phyloP scores from a whole-genome alignment of 345 rosid species.

The Sisymbrium irio region DNA sequence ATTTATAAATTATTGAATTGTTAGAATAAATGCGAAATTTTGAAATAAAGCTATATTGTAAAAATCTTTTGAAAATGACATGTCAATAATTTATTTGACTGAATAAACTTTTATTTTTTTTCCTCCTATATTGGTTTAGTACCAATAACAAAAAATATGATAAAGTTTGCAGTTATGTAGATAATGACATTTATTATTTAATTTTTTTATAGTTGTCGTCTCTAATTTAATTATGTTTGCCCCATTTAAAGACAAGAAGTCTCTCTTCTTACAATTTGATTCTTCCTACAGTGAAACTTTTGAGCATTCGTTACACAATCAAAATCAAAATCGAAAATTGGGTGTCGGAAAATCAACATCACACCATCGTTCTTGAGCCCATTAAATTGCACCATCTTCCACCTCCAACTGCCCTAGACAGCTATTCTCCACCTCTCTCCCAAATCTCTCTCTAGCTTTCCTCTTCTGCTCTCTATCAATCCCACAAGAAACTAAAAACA shows the following conservation, averaged over 20 bases:
- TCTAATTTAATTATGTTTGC: background rate
- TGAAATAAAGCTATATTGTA: background rate
- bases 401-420: constrained; percentile 48
- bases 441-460: constrained; percentile 18
- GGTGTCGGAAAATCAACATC: constrained; percentile 35
- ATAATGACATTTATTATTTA: constrained; percentile 4
- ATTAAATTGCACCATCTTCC: constrained; percentile 38
- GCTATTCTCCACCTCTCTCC: constrained; percentile 48
- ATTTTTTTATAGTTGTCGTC: background rate
- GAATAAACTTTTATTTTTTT: background rate
- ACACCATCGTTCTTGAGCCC: constrained; percentile 24
- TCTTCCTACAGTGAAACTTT: background rate
- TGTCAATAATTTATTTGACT: background rate
- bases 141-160: background rate
- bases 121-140: background rate
- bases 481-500: too few species aligned
- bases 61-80: constrained; percentile 11
- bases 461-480: constrained; percentile 18
- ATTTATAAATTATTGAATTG: background rate
- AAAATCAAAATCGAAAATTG: constrained; percentile 28
- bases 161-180: constrained; percentile 16
- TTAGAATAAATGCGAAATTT: background rate
- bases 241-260: background rate
- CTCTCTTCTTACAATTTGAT: background rate
- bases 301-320: constrained; percentile 18